Percentiles rank a stretch among this genome's conserved stretches.
phyloP scores from a whole-genome alignment of 2,329 filamentous ascomycete genomes.

The Beauveria medogensis region DNA sequence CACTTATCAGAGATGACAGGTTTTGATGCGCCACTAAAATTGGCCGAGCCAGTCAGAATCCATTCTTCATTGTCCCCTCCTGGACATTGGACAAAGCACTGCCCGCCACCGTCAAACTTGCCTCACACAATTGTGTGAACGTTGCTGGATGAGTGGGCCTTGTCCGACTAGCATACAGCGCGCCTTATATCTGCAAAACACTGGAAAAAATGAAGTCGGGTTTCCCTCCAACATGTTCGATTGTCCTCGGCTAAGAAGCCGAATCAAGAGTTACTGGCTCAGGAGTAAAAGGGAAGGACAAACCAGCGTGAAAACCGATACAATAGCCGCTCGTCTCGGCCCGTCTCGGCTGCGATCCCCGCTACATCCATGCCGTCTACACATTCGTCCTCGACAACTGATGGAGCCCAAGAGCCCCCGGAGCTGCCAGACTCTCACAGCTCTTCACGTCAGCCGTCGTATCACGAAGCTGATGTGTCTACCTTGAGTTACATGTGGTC shows the following conservation, averaged over 20 bases:
- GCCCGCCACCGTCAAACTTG: neutral
- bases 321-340: neutral
- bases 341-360: neutral
- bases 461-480: neutral
- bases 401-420: neutral
- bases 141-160: neutral
- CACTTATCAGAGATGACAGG: neutral
- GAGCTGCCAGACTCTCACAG: neutral
- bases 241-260: neutral
- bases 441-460: slow-evolving; percentile 4
- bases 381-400: neutral
- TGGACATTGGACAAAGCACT: neutral
- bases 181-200: slow-evolving; percentile 8
- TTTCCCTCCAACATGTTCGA: neutral
- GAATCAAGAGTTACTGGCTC: neutral
- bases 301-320: neutral
- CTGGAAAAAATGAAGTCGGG: neutral
- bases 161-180: neutral
- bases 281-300: neutral
- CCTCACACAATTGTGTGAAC: slow-evolving; percentile 1
- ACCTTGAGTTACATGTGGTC: neutral
- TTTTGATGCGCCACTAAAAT: neutral
- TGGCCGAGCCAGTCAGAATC: neutral
- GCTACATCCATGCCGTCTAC: slow-evolving; percentile 8
- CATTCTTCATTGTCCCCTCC: neutral